Percentiles rank a stretch among this genome's conserved stretches.
Conservation (phyloP, 2,329 filamentous ascomycete genomes). For the Phialemoniopsis sp. region DNA sequence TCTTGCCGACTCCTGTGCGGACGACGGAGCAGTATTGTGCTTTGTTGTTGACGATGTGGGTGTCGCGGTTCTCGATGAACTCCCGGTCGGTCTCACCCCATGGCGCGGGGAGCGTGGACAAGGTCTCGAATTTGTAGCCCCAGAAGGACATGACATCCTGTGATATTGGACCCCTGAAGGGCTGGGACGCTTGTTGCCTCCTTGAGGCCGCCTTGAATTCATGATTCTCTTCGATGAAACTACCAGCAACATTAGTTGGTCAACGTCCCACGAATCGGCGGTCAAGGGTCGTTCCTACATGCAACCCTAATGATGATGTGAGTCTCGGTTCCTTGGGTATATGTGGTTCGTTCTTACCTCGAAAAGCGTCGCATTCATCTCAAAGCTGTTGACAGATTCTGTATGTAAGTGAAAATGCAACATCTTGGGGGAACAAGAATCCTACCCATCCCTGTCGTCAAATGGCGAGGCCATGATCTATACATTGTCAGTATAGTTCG, state of each 20-base stretch:
- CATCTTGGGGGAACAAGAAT: conserved; percentile 4
- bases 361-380: conserved; percentile 92
- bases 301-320: conserved; percentile 36
- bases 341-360: conserved; percentile 70
- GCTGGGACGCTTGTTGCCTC: conserved; percentile 52
- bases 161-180: conserved; percentile 36
- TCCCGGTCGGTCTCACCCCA: conserved; percentile 72
- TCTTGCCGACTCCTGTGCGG: conserved; percentile 76
- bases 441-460: conserved; percentile 73
- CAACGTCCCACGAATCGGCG: no score
- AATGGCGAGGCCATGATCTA: conserved; percentile 85
- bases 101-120: conserved; percentile 69
- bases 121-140: conserved; percentile 96
- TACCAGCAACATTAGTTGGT: conserved; percentile 27
- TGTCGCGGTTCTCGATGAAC: conserved; percentile 72
- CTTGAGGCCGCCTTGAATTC: conserved; percentile 62
- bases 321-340: no score
- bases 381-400: conserved; percentile 59
- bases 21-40: conserved; percentile 96
- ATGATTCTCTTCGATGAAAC: conserved; percentile 92
- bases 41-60: conserved; percentile 76
- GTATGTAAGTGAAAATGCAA: conserved; percentile 1
- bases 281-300: conserved; percentile 35
- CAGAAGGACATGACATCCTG: conserved; percentile 88
- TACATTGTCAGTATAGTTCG: not conserved